Percentiles rank a stretch among this genome's conserved stretches.
These are phyloP conservation scores for Cyberlindnera maritima DNA, from an alignment of 805 yeast genomes.

Conservation along the genomic window DNA sequence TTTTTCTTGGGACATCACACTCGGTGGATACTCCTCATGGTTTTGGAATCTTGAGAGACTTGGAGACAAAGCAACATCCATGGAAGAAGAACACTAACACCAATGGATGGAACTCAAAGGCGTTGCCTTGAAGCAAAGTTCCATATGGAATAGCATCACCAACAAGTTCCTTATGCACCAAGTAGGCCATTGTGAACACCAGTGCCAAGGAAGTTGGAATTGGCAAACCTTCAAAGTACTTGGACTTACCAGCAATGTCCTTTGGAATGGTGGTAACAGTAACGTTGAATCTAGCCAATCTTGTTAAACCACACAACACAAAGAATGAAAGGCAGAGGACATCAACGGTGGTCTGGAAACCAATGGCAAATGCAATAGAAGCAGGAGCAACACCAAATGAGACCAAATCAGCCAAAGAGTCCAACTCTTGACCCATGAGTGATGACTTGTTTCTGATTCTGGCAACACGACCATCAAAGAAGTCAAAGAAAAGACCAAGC, in stretches of 20 bases:
- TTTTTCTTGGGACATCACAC: too few relatives aligned
- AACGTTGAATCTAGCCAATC: constrained; percentile 94
- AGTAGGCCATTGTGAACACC: constrained; percentile 68
- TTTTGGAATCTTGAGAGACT: constrained; percentile 88
- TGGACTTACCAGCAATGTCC: constrained; percentile 80
- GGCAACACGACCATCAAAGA: constrained; percentile 96
- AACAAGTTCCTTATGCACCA: constrained; percentile 53
- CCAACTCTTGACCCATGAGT: constrained; percentile 96
- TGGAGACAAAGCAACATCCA: constrained; percentile 90
- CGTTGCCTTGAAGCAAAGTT: constrained; percentile 46
- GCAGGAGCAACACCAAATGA: constrained; percentile 97
- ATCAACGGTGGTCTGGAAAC: constrained; percentile 82
- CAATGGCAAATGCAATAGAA: constrained; percentile 85
- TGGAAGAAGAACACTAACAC: constrained; percentile 63
- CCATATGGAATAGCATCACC: constrained; percentile 66
- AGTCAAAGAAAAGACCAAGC: constrained; percentile 93
- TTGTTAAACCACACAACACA: constrained; percentile 89
- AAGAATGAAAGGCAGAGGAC: constrained; percentile 73
- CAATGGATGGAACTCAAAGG: constrained; percentile 74
- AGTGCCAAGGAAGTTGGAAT: constrained; percentile 83
- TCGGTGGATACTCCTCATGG: too few relatives aligned
- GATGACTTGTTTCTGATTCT: constrained; percentile 89
- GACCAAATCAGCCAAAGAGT: constrained; percentile 91
- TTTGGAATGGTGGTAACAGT: constrained; percentile 92
- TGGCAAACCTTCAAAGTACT: constrained; percentile 94